These are phyloP conservation scores for Grigorovia transvaalensis DNA, from an alignment of 805 yeast genomes.

Conservation along the genomic window DNA sequence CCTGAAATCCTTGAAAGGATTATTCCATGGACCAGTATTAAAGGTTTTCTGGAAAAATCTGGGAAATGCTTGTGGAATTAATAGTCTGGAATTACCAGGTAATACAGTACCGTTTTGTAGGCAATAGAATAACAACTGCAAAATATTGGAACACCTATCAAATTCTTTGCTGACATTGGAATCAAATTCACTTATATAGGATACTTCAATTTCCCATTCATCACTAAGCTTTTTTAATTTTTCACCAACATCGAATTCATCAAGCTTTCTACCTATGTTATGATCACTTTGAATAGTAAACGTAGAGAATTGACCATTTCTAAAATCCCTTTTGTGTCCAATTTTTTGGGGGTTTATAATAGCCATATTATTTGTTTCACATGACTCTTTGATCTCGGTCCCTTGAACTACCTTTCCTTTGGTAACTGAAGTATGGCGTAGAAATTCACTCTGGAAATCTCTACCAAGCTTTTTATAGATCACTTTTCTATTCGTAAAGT, in stretches of 20 bases:
- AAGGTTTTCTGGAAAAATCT: conserved; percentile 57
- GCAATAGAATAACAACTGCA: conserved; percentile 21
- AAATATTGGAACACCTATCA: conserved; percentile 21
- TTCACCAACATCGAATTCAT: neutral
- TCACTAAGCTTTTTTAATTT: neutral
- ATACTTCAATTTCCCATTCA: neutral
- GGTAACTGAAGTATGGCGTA: neutral
- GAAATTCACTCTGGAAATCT: neutral
- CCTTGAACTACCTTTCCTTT: neutral
- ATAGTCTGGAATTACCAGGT: conserved; percentile 6
- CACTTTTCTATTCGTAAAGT: neutral
- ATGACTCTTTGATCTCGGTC: neutral
- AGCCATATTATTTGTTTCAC: too few species aligned
- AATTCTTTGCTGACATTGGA: conserved; percentile 19
- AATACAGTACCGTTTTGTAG: conserved; percentile 13
- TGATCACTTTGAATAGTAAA: neutral
- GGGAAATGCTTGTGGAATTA: conserved; percentile 57
- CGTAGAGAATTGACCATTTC: too few species aligned
- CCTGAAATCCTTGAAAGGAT: conserved; percentile 38
- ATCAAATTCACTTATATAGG: neutral
- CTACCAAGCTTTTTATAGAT: neutral
- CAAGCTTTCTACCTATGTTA: neutral
- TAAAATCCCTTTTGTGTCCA: neutral
- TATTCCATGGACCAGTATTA: conserved; percentile 72
- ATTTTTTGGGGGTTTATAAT: too few species aligned